Evolutionary conservation across 352 stramenopile genomes (phyloP).

Genomic region (Halophytophthora batemanensis): DNA sequence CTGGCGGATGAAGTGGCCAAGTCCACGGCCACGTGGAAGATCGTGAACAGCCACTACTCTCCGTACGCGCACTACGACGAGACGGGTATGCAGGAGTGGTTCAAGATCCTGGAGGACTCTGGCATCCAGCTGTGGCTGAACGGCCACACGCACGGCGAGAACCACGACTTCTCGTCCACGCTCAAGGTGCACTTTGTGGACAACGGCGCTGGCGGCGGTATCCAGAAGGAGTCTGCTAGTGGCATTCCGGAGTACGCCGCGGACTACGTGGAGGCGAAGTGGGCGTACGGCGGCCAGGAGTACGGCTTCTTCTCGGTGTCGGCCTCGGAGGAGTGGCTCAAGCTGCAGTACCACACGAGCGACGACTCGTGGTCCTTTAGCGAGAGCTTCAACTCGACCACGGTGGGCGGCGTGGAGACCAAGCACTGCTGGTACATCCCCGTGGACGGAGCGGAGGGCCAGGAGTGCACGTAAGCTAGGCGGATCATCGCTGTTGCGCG

Average conservation of each 20-base stretch:
- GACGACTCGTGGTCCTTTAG: constrained; percentile 62
- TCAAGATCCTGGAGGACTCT: constrained; percentile 41
- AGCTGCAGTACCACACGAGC: constrained; percentile 68
- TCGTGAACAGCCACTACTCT: constrained; percentile 84
- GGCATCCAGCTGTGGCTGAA: constrained; percentile 69
- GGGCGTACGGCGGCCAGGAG: constrained; percentile 57
- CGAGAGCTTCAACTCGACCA: constrained; percentile 47
- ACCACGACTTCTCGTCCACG: constrained; percentile 56
- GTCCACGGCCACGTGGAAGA: constrained; percentile 80
- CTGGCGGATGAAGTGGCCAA: constrained; percentile 42
- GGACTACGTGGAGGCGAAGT: constrained; percentile 49
- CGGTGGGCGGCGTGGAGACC: constrained; percentile 45
- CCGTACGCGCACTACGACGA: constrained; percentile 72
- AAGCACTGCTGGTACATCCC: constrained; percentile 83
- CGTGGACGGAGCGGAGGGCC: constrained; percentile 28
- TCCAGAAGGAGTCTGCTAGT: constrained; percentile 75
- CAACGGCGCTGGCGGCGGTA: constrained; percentile 77
- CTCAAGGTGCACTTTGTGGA: constrained; percentile 68
- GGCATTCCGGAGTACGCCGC: constrained; percentile 53
- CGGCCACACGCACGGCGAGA: constrained; percentile 76
- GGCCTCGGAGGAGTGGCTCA: constrained; percentile 60
- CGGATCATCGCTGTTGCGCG: neutral
- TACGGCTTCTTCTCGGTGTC: constrained; percentile 74
- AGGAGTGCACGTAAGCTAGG: constrained; percentile 21
- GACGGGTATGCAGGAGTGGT: constrained; percentile 58